Percentiles rank a stretch among this genome's conserved stretches.
Conservation (phyloP, 2,329 filamentous ascomycete genomes). For the Pyrenochaeta sp. region DNA sequence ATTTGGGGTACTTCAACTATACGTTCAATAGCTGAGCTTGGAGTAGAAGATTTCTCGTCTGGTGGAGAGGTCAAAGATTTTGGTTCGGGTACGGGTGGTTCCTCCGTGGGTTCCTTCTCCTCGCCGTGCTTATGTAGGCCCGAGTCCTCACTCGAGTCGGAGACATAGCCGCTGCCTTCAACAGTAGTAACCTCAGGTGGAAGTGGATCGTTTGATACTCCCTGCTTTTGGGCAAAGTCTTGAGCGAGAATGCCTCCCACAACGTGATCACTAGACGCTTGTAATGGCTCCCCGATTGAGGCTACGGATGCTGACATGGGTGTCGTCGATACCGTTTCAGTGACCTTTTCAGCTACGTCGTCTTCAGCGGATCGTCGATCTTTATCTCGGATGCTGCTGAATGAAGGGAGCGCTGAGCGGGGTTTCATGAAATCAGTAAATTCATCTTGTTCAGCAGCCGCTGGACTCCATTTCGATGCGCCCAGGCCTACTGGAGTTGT, state of each 20-base stretch:
- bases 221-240: constrained; percentile 59
- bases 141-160: constrained; percentile 59
- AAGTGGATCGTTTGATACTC: constrained; percentile 65
- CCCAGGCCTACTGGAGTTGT: constrained; percentile 30
- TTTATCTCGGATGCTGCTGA: constrained; percentile 76
- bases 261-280: constrained; percentile 67
- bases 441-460: constrained; percentile 59
- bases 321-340: constrained; percentile 53
- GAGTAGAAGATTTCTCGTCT: constrained; percentile 18
- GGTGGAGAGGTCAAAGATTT: constrained; percentile 36
- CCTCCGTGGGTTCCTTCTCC: constrained; percentile 15
- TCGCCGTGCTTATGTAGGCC: constrained; percentile 20
- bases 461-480: constrained; percentile 56
- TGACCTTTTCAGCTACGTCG: constrained; percentile 62
- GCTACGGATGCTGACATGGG: constrained; percentile 43
- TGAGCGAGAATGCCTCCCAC: constrained; percentile 65
- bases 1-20: constrained; percentile 41
- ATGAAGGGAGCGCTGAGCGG: constrained; percentile 75
- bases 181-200: constrained; percentile 75
- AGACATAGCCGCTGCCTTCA: constrained; percentile 70
- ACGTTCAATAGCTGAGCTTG: constrained; percentile 15
- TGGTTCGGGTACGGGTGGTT: constrained; percentile 30
- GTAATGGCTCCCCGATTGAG: constrained; percentile 52
- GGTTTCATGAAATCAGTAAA: constrained; percentile 74
- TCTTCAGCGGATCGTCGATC: constrained; percentile 58